A percentile compares a stretch with the other conserved stretches of the same genome.
These are phyloP conservation scores for Dryadomyces quercus-mongolicae DNA, from an alignment of 2,329 filamentous ascomycete species.

Conservation along the genomic window DNA sequence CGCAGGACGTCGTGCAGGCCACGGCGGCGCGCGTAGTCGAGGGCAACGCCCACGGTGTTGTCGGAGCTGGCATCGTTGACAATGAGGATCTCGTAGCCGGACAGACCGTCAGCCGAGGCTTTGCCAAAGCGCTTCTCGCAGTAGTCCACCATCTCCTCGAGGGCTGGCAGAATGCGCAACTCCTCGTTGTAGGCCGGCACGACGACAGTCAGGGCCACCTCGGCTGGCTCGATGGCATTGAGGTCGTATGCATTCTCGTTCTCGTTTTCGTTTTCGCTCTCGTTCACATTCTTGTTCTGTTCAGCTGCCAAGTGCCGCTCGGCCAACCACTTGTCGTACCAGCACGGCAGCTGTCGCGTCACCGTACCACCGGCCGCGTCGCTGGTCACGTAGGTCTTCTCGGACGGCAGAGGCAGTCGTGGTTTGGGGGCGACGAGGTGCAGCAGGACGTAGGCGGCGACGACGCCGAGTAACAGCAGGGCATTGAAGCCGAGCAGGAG, in stretches of 20 bases:
- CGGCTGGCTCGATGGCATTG: slow-evolving; percentile 57
- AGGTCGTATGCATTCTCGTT: slow-evolving; percentile 29
- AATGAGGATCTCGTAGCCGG: slow-evolving; percentile 84
- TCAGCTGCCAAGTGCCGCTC: slow-evolving; percentile 40
- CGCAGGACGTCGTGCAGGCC: slow-evolving; percentile 68
- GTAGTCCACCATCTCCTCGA: slow-evolving; percentile 83
- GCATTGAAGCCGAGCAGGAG: slow-evolving; percentile 8
- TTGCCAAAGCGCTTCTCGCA: slow-evolving; percentile 65
- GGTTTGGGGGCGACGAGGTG: slow-evolving; percentile 71
- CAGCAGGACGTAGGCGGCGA: slow-evolving; percentile 49
- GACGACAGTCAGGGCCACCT: slow-evolving; percentile 81
- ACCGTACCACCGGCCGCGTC: slow-evolving; percentile 42
- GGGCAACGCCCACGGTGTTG: slow-evolving; percentile 64
- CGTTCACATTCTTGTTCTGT: background rate
- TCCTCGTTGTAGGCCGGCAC: slow-evolving; percentile 95
- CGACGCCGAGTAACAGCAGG: slow-evolving; percentile 3
- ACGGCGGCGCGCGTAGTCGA: slow-evolving; percentile 66
- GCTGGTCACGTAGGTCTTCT: slow-evolving; percentile 77
- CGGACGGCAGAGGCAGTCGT: slow-evolving; percentile 58
- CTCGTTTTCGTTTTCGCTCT: slow-evolving; percentile 13
- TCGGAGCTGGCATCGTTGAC: slow-evolving; percentile 86
- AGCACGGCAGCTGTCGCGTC: slow-evolving; percentile 61
- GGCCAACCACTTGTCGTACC: slow-evolving; percentile 66
- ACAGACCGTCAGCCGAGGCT: slow-evolving; percentile 11
- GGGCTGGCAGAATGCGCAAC: slow-evolving; percentile 66